Base-by-base conservation (phyloP, 345 rosid genomes). In the Sapria himalayana region DNA sequence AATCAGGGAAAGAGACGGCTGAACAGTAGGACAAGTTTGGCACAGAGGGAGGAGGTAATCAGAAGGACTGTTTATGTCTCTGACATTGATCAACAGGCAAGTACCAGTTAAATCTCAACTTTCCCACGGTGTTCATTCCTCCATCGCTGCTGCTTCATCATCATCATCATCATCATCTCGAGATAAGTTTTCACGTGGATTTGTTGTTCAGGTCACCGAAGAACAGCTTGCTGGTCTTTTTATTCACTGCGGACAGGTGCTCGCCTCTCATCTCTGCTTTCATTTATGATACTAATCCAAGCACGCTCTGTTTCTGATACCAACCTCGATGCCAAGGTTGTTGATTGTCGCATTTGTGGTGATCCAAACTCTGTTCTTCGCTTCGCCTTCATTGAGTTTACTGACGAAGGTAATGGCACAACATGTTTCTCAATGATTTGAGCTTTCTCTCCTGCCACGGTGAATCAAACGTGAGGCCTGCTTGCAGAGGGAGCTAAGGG, bases 331-430 rank as follows among this genome's bases (percentile, higher is more conserved):
- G 16, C 13, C 36, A 37, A 70, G 89, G 74, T 71, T 57, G 78
- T 81, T 66, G 93, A 89, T 51, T 89, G 93, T 44, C 98, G 94
- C 33, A 71, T 78, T 29, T 89, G 91, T 47, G 93, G 98, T 29
- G 98, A 89, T 58, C 92, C 99, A 13, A 77, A 78, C 54, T 80
- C 99, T 24, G 62, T 58, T 47, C 99, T 91, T 40, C 96, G 92
- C 32, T 91, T 91, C 46, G 96, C 99, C 42, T 91, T 91, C 51
- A 51, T 91, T 33, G 96, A 89, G 61, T 89, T 89, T 46, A 84
- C 92, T 37, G 72, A 64, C 53, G 95, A 84, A 77, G 99, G 99
- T 91, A 76, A 41, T 37, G 7, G 33, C 24, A 38, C 34, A 27
- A 52, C 37, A 27, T 29, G 50, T 43, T 58, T 43, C 54, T 33